These are phyloP conservation scores for Hymenoscyphus fraxineus DNA, from an alignment of 2,329 filamentous ascomycete genomes.

Conservation along the genomic window DNA sequence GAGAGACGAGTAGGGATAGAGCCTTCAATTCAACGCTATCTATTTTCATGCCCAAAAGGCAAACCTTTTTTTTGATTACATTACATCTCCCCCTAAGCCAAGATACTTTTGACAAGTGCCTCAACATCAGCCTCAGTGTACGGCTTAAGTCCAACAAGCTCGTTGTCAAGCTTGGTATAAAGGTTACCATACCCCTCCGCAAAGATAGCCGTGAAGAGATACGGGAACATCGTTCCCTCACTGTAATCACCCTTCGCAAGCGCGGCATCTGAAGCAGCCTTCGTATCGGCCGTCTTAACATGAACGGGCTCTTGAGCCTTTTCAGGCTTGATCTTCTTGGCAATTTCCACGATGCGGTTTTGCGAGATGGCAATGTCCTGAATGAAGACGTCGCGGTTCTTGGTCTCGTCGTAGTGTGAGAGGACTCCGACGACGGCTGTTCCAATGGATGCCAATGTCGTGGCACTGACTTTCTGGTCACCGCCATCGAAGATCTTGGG, in stretches of 20 bases:
- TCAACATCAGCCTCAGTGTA: conserved; percentile 41
- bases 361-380: conserved; percentile 44
- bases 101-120: conserved; percentile 26
- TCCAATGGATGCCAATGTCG: conserved; percentile 45
- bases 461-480: conserved; percentile 44
- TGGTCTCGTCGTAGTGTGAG: conserved; percentile 47
- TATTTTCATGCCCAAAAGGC: background rate
- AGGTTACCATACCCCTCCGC: conserved; percentile 35
- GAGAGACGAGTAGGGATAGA: too few species aligned
- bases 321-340: conserved; percentile 35
- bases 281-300: conserved; percentile 15
- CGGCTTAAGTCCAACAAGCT: conserved; percentile 43
- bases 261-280: conserved; percentile 20
- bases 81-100: background rate
- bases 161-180: conserved; percentile 39
- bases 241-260: conserved; percentile 31
- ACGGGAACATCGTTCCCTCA: conserved; percentile 33
- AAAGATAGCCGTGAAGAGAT: conserved; percentile 36
- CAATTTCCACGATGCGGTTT: conserved; percentile 36
- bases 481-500: conserved; percentile 49
- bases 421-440: conserved; percentile 48
- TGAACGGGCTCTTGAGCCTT: conserved; percentile 28
- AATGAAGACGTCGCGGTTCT: conserved; percentile 48
- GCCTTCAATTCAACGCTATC: background rate
- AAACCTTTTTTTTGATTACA: background rate